Evolutionary conservation across 768 basidiomycete genomes (phyloP), one percentile per base, ranked within the genome.

Genomic region (Hydnomerulius pinastri): DNA sequence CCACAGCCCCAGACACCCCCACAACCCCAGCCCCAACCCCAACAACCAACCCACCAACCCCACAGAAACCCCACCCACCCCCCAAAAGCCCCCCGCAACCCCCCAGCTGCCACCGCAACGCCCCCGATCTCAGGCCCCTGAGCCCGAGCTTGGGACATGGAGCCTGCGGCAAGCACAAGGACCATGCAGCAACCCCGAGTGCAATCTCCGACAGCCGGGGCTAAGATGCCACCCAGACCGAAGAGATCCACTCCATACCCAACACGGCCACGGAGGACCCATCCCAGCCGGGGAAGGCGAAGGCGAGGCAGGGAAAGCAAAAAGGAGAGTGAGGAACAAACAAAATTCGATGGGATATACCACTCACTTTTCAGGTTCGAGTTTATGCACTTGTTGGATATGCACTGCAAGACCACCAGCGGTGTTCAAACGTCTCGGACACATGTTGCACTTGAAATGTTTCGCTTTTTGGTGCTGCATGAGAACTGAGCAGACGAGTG

Each of bases 381-480:
- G 85, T 68, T 99, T 99, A 71, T 98, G 97, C 0, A 99, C 97
- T 67, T 99, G 97, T 66, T 98, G 95, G 46, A 96, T 91, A 66
- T 99, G 97, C 3, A 98, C 97, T 6, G 94, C 95, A 24, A 99
- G 76, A 68, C 97, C 97, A 59, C 97, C 97, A 3, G 97, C 97
- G 3, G 96, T 98, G 65, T 99, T 98, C 54, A 99, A 74, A 57
- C 94, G 83, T 53, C 97, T 79, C 17, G 97, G 96, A 67, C 96
- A 98, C 80, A 96, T 85, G 53, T 86, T 85, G 63, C 97, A 98
- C 70, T 97, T 97, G 79, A 98, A 99, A 67, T 98, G 96, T 70
- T 99, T 99, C 11, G 97, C 96, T 73, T 98, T 98, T 67, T 99
- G 96, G 71, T 99, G 96, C 71, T 97, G 94, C 85, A 98, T 92